Conservation (phyloP, 2,329 filamentous ascomycete species). For the Malbranchea cinnamomea region DNA sequence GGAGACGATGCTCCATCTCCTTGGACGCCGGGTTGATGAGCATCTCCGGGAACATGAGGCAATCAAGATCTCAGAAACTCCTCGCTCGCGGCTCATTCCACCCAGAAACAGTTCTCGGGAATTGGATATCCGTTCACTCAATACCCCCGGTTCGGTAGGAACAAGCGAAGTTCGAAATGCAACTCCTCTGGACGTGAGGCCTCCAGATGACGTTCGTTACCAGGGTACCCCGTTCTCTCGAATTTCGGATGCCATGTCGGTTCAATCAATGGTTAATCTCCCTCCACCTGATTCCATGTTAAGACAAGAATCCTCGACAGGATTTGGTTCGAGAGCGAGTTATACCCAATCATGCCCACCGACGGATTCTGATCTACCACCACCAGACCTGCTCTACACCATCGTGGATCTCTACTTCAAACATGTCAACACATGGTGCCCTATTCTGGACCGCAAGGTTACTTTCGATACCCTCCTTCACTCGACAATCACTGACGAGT, state of each 20-base stretch:
- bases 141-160: slow-evolving; percentile 7
- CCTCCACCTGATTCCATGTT: too few species aligned
- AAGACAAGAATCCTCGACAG: background rate
- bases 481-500: slow-evolving; percentile 25
- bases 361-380: slow-evolving; percentile 39
- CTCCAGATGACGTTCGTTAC: too few species aligned
- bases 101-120: background rate
- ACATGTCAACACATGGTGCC: slow-evolving; percentile 47
- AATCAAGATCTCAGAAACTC: background rate
- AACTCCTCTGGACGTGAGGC: too few species aligned
- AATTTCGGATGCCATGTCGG: too few species aligned
- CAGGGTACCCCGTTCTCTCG: too few species aligned
- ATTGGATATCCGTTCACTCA: slow-evolving; percentile 4
- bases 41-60: slow-evolving; percentile 4
- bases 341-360: slow-evolving; percentile 11
- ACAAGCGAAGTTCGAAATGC: slow-evolving; percentile 13
- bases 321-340: background rate
- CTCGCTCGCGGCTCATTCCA: background rate
- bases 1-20: slow-evolving; percentile 22
- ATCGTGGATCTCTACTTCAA: slow-evolving; percentile 49
- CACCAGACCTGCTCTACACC: slow-evolving; percentile 45
- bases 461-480: slow-evolving; percentile 29
- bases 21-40: slow-evolving; percentile 2
- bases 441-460: slow-evolving; percentile 31
- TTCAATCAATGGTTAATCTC: too few species aligned